Base-by-base conservation (phyloP, 805 yeast species). In the Lachancea meyersii region DNA sequence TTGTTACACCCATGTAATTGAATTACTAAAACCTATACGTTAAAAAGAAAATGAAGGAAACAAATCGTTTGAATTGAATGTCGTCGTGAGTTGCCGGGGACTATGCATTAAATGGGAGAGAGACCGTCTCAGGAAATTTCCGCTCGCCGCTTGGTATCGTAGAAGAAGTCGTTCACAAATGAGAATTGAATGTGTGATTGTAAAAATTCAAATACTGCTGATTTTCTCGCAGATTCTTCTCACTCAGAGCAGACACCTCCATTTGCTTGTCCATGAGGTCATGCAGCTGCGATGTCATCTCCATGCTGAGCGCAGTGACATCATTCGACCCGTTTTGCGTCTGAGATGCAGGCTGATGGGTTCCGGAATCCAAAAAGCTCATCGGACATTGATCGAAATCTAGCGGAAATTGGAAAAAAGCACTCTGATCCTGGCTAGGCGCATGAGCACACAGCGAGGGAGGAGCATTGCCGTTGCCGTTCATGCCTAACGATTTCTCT, bases 121-220 rank as follows among this genome's bases (percentile, higher is more conserved):
- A n/a, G n/a, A n/a, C n/a, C n/a, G n/a, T n/a, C n/a, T n/a, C n/a
- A n/a, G n/a, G n/a, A n/a, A n/a, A n/a, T n/a, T n/a, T n/a, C n/a
- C n/a, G n/a, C n/a, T n/a, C n/a, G n/a, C n/a, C n/a, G n/a, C n/a
- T n/a, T n/a, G n/a, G n/a, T n/a, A n/a, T n/a, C n/a, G n/a, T n/a
- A n/a, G n/a, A n/a, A n/a, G n/a, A n/a, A n/a, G n/a, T 26, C 13
- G 14, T 17, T 32, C 38, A 44, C 14, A 38, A 36, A 16, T 46
- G 41, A 23, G 42, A 24, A 18, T 42, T 32, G 40, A 41, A 42
- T 7, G 48, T 46, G 35, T 24, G 37, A 30, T 58, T 60, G 50
- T 60, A 61, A 38, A 61, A 59, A 32, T 59, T 53, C 42, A 59
- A 21, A 45, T 57, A 61, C 35, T 59, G 59, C 42, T 57, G 53